Percentiles rank a stretch among this genome's conserved stretches.
phyloP scores from a whole-genome alignment of 2,329 filamentous ascomycete genomes.

The Graphilbum sp. region DNA sequence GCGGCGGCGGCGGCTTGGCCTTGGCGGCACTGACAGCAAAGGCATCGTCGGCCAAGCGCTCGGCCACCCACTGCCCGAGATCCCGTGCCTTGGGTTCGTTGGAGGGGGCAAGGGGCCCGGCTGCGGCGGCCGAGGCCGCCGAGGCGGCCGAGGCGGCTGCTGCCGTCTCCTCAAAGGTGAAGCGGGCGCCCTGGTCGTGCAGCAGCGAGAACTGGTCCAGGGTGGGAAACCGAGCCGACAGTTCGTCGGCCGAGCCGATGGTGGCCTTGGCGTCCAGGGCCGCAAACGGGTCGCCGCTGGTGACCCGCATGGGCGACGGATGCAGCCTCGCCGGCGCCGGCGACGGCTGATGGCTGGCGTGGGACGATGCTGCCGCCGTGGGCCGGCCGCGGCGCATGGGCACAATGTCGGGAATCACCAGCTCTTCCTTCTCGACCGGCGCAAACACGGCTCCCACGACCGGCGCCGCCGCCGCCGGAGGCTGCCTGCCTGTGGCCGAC shows the following conservation, averaged over 20 bases:
- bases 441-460: slow-evolving; percentile 69
- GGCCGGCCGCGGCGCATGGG: slow-evolving; percentile 87
- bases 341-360: slow-evolving; percentile 12
- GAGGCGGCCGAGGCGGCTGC: slow-evolving; percentile 3
- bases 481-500: too few relatives aligned
- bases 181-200: slow-evolving; percentile 69
- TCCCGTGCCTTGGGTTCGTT: slow-evolving; percentile 35
- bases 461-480: slow-evolving; percentile 34
- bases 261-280: slow-evolving; percentile 58
- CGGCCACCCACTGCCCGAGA: slow-evolving; percentile 50
- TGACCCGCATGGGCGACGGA: slow-evolving; percentile 53
- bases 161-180: slow-evolving; percentile 52
- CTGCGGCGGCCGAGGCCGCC: slow-evolving; percentile 17
- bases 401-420: slow-evolving; percentile 70
- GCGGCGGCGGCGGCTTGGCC: too few relatives aligned
- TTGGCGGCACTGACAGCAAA: slow-evolving; percentile 39
- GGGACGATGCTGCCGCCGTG: slow-evolving; percentile 19
- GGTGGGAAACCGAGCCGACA: slow-evolving; percentile 74
- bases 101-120: too few relatives aligned
- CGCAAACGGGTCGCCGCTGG: slow-evolving; percentile 71
- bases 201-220: slow-evolving; percentile 85
- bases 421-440: slow-evolving; percentile 52
- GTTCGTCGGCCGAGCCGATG: slow-evolving; percentile 48
- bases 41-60: slow-evolving; percentile 69
- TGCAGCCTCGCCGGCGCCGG: slow-evolving; percentile 21